These are phyloP conservation scores for Aethionema arabicum DNA, from an alignment of 345 rosid genomes.

Conservation along the genomic window DNA sequence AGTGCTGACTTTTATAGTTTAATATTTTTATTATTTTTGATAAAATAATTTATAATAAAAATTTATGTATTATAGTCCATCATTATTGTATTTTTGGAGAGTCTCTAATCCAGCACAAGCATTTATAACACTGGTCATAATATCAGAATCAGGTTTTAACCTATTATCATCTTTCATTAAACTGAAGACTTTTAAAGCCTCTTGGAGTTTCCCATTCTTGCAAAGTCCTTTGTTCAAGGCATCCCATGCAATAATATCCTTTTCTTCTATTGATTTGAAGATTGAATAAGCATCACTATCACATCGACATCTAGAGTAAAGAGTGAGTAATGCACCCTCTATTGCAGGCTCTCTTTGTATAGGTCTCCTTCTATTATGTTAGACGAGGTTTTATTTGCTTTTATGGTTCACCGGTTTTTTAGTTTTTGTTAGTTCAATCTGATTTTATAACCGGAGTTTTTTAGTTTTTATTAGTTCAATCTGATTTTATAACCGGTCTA, in stretches of 20 bases:
- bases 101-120: conserved; percentile 60
- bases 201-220: conserved; percentile 53
- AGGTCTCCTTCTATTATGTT: too few relatives aligned
- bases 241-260: conserved; percentile 70
- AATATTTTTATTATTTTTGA: too few relatives aligned
- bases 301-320: conserved; percentile 56
- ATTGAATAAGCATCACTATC: conserved; percentile 46
- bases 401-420: too few relatives aligned
- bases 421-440: too few relatives aligned
- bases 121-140: conserved; percentile 54
- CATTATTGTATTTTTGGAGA: too few relatives aligned
- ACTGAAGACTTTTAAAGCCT: conserved; percentile 50
- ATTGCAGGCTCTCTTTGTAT: conserved; percentile 37
- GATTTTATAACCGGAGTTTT: too few relatives aligned
- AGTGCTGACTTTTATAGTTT: too few relatives aligned
- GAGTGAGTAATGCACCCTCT: conserved; percentile 55
- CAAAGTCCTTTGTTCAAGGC: conserved; percentile 69
- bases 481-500: too few relatives aligned
- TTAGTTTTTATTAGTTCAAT: too few relatives aligned
- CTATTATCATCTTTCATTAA: conserved; percentile 48
- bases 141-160: conserved; percentile 59
- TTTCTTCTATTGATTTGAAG: conserved; percentile 49
- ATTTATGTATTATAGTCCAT: too few relatives aligned
- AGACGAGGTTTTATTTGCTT: too few relatives aligned
- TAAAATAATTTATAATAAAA: too few relatives aligned